phyloP scores from a whole-genome alignment of 2,329 filamentous ascomycete genomes.

The Cryoendolithus antarcticus region DNA sequence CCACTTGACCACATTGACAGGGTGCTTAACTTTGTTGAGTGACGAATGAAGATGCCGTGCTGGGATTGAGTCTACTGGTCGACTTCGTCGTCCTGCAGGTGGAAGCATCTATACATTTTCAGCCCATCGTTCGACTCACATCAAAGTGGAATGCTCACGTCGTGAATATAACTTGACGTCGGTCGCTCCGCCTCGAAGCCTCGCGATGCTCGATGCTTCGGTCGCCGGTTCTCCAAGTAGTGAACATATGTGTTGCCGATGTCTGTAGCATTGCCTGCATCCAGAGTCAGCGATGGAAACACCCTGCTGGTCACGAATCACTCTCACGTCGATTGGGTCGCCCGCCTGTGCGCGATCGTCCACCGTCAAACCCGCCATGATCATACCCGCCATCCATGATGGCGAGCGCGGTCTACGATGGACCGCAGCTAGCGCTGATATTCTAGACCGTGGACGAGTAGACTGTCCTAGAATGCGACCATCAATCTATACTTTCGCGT shows the following conservation, averaged over 20 bases:
- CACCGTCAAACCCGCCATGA: constrained; percentile 17
- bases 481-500: too few species aligned
- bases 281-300: background rate
- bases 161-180: constrained; percentile 77
- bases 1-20: constrained; percentile 94
- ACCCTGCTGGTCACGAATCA: background rate
- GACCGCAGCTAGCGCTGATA: too few species aligned
- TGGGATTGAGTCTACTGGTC: constrained; percentile 75
- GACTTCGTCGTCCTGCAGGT: constrained; percentile 60
- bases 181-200: constrained; percentile 70
- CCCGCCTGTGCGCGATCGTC: constrained; percentile 10
- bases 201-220: constrained; percentile 60
- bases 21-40: constrained; percentile 94
- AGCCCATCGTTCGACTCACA: constrained; percentile 3
- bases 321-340: constrained; percentile 11
- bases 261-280: constrained; percentile 21
- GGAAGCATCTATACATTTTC: constrained; percentile 59
- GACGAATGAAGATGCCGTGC: constrained; percentile 97
- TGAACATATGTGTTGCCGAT: constrained; percentile 37
- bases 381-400: constrained; percentile 17
- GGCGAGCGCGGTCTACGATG: constrained; percentile 2
- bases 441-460: too few species aligned
- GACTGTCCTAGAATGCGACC: too few species aligned
- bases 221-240: constrained; percentile 76
- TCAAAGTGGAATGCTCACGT: constrained; percentile 40